Conservation (phyloP, 2,329 filamentous ascomycete genomes). For the Monilinia aucupariae region DNA sequence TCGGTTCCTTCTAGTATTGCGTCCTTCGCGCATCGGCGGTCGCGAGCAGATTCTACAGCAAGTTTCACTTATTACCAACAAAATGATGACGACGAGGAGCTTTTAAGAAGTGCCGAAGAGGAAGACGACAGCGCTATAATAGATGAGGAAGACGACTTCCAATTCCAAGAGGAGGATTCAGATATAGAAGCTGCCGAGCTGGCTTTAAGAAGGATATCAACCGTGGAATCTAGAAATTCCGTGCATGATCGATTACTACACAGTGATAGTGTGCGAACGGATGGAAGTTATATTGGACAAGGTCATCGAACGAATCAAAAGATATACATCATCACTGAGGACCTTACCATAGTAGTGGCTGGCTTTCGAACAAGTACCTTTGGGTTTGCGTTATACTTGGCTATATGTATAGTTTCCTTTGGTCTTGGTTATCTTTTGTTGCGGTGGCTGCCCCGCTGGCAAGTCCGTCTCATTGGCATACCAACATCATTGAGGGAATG, state of each 20-base stretch:
- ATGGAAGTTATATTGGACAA: conserved; percentile 54
- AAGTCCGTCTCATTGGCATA: conserved; percentile 68
- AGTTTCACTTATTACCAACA: conserved; percentile 89
- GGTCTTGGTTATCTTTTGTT: conserved; percentile 81
- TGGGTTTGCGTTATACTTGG: conserved; percentile 64
- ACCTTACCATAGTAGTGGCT: conserved; percentile 87
- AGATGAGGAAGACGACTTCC: conserved; percentile 38
- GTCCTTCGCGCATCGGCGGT: conserved; percentile 81
- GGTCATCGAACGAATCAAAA: conserved; percentile 75
- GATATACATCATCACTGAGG: conserved; percentile 87
- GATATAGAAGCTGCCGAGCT: conserved; percentile 36
- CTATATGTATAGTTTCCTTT: conserved; percentile 64
- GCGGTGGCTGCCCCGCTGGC: conserved; percentile 85
- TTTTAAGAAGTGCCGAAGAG: conserved; percentile 34
- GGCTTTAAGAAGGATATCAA: conserved; percentile 54
- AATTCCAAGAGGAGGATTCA: conserved; percentile 32
- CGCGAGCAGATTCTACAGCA: conserved; percentile 73
- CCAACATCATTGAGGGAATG: conserved; percentile 65
- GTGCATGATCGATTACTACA: conserved; percentile 62
- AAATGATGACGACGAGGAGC: conserved; percentile 50
- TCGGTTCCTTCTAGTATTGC: conserved; percentile 91
- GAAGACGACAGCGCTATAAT: conserved; percentile 39
- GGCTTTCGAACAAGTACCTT: conserved; percentile 75
- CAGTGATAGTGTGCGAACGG: conserved; percentile 64
- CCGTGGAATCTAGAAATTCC: conserved; percentile 51